Percentiles rank a stretch among this genome's conserved stretches.
These are phyloP conservation scores for Lentinula novae-zelandiae DNA, from an alignment of 1,284 basidiomycete genomes.

Conservation along the genomic window DNA sequence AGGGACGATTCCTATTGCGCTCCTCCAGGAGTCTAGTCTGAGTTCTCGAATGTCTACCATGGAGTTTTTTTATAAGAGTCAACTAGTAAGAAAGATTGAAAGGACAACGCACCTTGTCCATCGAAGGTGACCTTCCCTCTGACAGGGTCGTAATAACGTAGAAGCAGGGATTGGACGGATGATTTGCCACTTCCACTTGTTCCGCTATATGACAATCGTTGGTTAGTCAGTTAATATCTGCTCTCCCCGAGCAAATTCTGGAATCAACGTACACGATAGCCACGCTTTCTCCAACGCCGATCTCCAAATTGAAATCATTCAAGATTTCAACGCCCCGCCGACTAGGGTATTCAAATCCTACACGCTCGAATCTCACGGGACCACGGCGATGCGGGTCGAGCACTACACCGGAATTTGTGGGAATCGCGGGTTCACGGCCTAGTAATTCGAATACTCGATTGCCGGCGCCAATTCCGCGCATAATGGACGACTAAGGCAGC, in stretches of 20 bases:
- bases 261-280: constrained; percentile 77
- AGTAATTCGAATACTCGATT: constrained; percentile 91
- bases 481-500: constrained; percentile 63
- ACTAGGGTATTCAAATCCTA: constrained; percentile 86
- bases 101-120: constrained; percentile 63
- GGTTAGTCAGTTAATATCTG: no score
- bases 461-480: constrained; percentile 92
- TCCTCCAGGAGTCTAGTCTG: constrained; percentile 81
- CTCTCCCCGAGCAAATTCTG: neutral
- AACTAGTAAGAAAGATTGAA: neutral
- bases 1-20: constrained; percentile 85
- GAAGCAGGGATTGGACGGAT: constrained; percentile 83
- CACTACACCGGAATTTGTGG: constrained; percentile 55
- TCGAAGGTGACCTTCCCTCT: constrained; percentile 81
- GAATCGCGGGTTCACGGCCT: constrained; percentile 74
- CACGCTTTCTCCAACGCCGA: constrained; percentile 82
- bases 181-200: constrained; percentile 91
- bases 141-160: constrained; percentile 92
- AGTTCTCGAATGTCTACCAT: constrained; percentile 77
- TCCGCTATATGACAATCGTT: constrained; percentile 47
- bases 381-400: constrained; percentile 59
- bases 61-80: neutral
- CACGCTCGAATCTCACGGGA: constrained; percentile 71
- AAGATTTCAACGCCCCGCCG: constrained; percentile 76
- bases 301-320: constrained; percentile 73